Base-by-base conservation (phyloP, 1,284 basidiomycete species). In the Cutaneotrichosporon spelunceum region DNA sequence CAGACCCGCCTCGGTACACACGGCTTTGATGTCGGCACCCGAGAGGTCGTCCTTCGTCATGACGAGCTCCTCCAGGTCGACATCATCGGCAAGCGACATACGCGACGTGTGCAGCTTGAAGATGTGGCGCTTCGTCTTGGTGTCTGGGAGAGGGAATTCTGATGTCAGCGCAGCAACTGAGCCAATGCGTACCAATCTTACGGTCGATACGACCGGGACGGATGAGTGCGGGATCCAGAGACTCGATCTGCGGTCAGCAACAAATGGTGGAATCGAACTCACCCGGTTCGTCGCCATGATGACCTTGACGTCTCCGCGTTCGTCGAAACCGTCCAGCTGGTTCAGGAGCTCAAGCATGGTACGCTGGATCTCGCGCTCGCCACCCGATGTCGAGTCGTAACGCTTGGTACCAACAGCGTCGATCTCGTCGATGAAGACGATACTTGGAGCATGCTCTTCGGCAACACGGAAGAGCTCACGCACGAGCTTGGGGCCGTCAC, bases 381-480 rank as follows among this genome's bases (percentile, higher is more conserved):
- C 96, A 50, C 93, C 92, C 29, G 94, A 97, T 65, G 94, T 95
- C 42, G 92, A 95, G 70, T 99, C 96, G 78, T 99, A 80, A 56
- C 95, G 89, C 81, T 99, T 99, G 4, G 95, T 99, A 73, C 96
- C 96, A 72, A 99, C 87, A 33, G 96, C 96, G 74, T 99, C 96
- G 65, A 99, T 91, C 79, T 99, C 96, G 77, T 99, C 96, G 76
- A 99, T 99, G 79, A 99, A 99, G 42, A 99, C 92, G 67, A 99
- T 99, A 57, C 93, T 95, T 4, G 96, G 95, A 13, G 94, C 91
- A 73, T 98, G 90, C 76, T 98, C 94, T 79, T 97, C 94, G 10
- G 96, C 96, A 6, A 97, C 89, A 62, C 93, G 86, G 85, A 99
- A 99, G 45, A 98, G 82, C 73, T 99, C 95, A 63, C 96, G 87